A percentile compares a stretch with the other conserved stretches of the same genome.
phyloP scores from a whole-genome alignment of 306 rosid species.

The Vicia sativa region DNA sequence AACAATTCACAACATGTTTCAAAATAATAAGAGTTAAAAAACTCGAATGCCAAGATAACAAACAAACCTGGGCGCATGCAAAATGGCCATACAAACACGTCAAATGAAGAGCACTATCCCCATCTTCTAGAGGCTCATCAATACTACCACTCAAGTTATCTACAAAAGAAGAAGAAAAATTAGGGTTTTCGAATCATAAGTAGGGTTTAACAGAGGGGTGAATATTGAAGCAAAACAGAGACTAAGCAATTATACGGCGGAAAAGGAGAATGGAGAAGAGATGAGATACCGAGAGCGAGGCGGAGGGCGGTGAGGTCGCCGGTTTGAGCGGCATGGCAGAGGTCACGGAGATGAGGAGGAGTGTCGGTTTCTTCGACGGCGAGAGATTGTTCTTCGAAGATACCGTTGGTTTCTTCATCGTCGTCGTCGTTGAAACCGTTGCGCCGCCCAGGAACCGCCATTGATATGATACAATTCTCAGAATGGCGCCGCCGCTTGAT shows the following conservation, averaged over 20 bases:
- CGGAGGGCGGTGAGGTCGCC: slow-evolving; percentile 71
- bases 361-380: slow-evolving; percentile 44
- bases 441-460: slow-evolving; percentile 92
- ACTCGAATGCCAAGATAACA: not conserved
- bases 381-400: slow-evolving; percentile 68
- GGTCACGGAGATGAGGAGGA: slow-evolving; percentile 82
- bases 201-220: slow-evolving; percentile 21
- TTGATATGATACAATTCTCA: slow-evolving; percentile 22
- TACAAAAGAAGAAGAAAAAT: slow-evolving; percentile 29
- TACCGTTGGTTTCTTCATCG: slow-evolving; percentile 68
- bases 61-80: slow-evolving; percentile 78
- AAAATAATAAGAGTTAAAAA: not conserved
- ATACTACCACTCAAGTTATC: slow-evolving; percentile 79
- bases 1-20: not conserved
- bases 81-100: slow-evolving; percentile 86
- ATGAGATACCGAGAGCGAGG: slow-evolving; percentile 64
- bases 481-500: slow-evolving; percentile 22
- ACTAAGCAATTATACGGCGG: not conserved
- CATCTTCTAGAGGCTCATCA: slow-evolving; percentile 92
- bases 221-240: not conserved
- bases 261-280: not conserved
- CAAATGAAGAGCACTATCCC: slow-evolving; percentile 88
- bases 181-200: slow-evolving; percentile 30
- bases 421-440: slow-evolving; percentile 64
- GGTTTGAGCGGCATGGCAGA: slow-evolving; percentile 59